These are phyloP conservation scores for Naganishia vaughanmartiniae DNA, from an alignment of 768 basidiomycete genomes.

Conservation along the genomic window DNA sequence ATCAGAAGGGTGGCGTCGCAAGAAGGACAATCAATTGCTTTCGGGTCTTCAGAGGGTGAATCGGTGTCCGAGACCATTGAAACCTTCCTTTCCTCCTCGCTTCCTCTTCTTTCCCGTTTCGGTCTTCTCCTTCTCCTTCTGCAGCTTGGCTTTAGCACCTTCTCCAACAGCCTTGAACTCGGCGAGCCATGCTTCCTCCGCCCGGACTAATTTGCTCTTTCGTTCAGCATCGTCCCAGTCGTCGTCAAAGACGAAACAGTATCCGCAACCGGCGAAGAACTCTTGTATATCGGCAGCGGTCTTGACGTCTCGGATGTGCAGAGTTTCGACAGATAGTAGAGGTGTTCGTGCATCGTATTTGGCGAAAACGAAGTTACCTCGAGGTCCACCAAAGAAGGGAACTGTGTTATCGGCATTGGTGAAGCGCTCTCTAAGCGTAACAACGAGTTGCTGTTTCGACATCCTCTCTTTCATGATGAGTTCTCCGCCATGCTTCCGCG, in stretches of 20 bases:
- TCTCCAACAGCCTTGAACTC: neutral
- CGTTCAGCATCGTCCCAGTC: neutral
- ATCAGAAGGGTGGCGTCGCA: too few relatives aligned
- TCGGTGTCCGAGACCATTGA: too few relatives aligned
- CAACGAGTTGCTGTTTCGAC: neutral
- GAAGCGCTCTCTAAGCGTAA: neutral
- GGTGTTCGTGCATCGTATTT: neutral
- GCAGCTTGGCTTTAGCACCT: neutral
- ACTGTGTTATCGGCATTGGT: neutral
- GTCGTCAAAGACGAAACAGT: neutral
- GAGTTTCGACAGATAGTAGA: neutral
- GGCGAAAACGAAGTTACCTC: neutral
- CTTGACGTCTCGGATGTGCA: neutral
- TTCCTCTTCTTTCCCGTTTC: neutral
- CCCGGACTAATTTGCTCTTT: neutral
- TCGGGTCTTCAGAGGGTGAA: too few relatives aligned
- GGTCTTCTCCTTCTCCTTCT: neutral
- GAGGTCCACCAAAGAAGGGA: neutral
- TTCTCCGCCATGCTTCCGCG: neutral
- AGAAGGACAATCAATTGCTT: too few relatives aligned
- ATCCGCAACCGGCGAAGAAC: neutral
- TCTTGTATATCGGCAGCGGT: neutral
- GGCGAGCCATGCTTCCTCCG: neutral
- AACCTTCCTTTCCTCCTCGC: neutral
- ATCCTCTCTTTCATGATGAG: neutral